phyloP scores from a whole-genome alignment of 192 early-diverging fungal genomes.

The Helicostylum pulchrum region DNA sequence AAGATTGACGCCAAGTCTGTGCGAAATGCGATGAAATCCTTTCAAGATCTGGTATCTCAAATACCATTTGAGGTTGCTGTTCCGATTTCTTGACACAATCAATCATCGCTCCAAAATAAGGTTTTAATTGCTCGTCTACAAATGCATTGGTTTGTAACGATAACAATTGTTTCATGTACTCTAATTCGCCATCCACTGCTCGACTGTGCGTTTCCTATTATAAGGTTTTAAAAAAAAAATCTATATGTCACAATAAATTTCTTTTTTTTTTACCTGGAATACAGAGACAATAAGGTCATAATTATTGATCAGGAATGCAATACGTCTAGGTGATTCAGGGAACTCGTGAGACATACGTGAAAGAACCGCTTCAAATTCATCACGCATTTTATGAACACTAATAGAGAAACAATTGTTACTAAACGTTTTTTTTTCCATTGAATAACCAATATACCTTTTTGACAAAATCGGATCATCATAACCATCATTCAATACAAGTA shows the following conservation, averaged over 20 bases:
- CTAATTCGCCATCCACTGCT: conserved; percentile 45
- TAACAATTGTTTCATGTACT: conserved; percentile 60
- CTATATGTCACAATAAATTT: neutral
- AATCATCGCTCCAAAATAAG: conserved; percentile 77
- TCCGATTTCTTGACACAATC: conserved; percentile 76
- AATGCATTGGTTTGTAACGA: conserved; percentile 68
- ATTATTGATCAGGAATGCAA: conserved; percentile 93
- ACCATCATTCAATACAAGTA: conserved; percentile 86
- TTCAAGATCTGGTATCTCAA: conserved; percentile 62
- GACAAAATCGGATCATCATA: conserved; percentile 79
- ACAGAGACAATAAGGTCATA: conserved; percentile 84
- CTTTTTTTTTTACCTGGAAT: conserved; percentile 58
- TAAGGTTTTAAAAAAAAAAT: neutral
- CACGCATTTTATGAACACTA: conserved; percentile 68
- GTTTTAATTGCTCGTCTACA: conserved; percentile 86
- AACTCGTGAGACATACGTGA: conserved; percentile 71
- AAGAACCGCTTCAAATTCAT: conserved; percentile 75
- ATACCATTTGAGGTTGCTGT: conserved; percentile 53
- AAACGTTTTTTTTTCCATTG: neutral
- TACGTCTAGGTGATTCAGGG: conserved; percentile 59
- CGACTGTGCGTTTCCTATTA: conserved; percentile 49
- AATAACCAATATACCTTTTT: conserved; percentile 55
- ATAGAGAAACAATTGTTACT: neutral
- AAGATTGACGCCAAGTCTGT: conserved; percentile 70
- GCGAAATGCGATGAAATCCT: conserved; percentile 73